Evolutionary conservation across 192 early-diverging fungal species (phyloP), one percentile per base, ranked within the genome.

Genomic region (Phlyctochytrium arcticum): DNA sequence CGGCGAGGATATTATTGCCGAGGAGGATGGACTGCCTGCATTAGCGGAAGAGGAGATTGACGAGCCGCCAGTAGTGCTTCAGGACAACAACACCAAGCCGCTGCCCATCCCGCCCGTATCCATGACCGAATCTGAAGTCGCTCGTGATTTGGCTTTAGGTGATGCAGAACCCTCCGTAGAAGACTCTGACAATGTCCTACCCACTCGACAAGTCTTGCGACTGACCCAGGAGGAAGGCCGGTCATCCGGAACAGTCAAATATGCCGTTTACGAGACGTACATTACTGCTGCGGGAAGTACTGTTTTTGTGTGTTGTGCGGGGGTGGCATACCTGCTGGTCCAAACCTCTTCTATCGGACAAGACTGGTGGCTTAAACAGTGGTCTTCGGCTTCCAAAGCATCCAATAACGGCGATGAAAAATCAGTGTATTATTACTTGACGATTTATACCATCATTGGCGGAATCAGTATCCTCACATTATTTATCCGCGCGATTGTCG

Each of bases 261-360:
- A 46, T 2, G 48, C 31, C 10, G 68, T 78, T 19, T 85, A 85
- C 50, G 31, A 7, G 26, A 34, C 33, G 6, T 85, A 82, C 53
- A 51, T 81, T 23, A 24, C 19, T 36, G 67, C 75, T 7, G 71
- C 75, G 8, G 84, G 84, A n/a, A 82, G 84, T 39, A 30, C 80
- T 10, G 5, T 69, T 2, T 76, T 78, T 50, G 30, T 71, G 8
- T 2, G 48, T 7, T 19, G 50, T 5, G 4, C 62, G 19, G 26
- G 15, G 19, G 2, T 62, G 10, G 27, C 54, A 0, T 60, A 54
- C 49, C 21, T 36, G 1, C 27, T 15, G n/a, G 49, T 36, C 2
- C 66, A 60, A 47, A 17, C 36, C 15, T 48, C 48, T 8, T n/a
- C 30, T 33, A 54, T 79, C 44, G 70, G 60, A 12, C 65, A 57